phyloP scores from a whole-genome alignment of 225 moss, liverwort and hornwort species.

The Anthoceros angustus region DNA sequence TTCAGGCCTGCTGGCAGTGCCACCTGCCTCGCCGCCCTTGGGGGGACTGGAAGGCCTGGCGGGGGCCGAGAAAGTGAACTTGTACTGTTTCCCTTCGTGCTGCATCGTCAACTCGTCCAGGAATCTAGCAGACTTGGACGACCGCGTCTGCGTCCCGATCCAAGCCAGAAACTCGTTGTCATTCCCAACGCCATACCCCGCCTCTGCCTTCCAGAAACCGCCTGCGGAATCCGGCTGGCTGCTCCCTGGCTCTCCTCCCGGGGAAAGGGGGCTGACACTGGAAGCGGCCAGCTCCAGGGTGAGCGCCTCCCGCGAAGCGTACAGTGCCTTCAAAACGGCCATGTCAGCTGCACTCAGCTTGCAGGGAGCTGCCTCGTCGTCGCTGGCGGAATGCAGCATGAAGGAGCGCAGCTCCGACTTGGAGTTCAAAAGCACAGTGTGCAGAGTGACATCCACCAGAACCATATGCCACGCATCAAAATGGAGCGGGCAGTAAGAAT shows the following conservation, averaged over 20 bases:
- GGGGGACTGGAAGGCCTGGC: neutral
- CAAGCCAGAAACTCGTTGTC: conserved; percentile 1
- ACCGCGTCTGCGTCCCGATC: neutral
- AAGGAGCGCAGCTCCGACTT: neutral
- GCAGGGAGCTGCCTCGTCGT: neutral
- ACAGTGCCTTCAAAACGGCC: neutral
- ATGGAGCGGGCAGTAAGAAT: conserved; percentile 4
- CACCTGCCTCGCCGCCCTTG: neutral
- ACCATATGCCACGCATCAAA: conserved; percentile 6
- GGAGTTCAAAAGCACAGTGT: neutral
- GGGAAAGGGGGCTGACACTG: neutral
- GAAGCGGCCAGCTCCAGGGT: neutral
- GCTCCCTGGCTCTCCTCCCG: neutral
- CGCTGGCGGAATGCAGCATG: neutral
- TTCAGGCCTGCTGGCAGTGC: neutral
- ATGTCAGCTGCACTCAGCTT: conserved; percentile 4
- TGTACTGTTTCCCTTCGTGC: conserved; percentile 2
- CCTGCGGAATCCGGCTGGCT: neutral
- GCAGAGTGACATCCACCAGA: conserved; percentile 1
- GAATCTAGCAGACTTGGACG: neutral
- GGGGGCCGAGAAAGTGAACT: neutral
- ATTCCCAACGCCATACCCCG: neutral
- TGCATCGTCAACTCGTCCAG: conserved; percentile 1
- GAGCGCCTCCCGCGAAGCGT: neutral
- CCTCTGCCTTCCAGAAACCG: neutral